A percentile compares a stretch with the other conserved stretches of the same genome.
Evolutionary conservation across 1,139 yeast genomes (phyloP).

Genomic region (Blastobotrys petasosporus): DNA sequence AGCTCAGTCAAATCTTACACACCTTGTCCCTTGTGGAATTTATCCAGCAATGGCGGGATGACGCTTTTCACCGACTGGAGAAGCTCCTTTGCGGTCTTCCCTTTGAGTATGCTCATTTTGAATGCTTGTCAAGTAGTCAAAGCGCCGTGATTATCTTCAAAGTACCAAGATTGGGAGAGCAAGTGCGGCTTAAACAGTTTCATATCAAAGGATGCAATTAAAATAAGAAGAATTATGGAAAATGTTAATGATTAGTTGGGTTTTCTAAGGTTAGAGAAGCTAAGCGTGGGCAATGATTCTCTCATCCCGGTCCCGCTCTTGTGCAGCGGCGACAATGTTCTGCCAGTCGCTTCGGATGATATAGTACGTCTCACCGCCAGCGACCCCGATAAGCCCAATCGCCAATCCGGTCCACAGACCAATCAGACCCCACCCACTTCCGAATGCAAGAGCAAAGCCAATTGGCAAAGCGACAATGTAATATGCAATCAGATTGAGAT

Average conservation of each 20-base stretch:
- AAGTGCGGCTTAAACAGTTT: neutral
- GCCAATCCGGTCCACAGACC: slow-evolving; percentile 94
- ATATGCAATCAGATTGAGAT: slow-evolving; percentile 68
- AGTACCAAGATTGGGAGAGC: no score
- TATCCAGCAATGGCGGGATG: slow-evolving; percentile 70
- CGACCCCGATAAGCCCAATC: slow-evolving; percentile 65
- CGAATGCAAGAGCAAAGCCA: slow-evolving; percentile 58
- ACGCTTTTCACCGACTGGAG: slow-evolving; percentile 40
- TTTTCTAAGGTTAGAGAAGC: no score
- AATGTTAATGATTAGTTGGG: no score
- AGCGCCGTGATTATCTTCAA: no score
- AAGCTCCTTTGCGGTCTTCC: slow-evolving; percentile 14
- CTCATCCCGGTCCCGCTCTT: slow-evolving; percentile 24
- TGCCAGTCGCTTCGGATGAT: slow-evolving; percentile 54
- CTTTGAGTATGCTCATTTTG: neutral
- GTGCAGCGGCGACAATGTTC: slow-evolving; percentile 42
- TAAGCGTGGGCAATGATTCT: slow-evolving; percentile 13
- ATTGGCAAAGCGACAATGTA: slow-evolving; percentile 67
- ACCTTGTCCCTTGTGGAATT: slow-evolving; percentile 82
- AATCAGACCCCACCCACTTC: slow-evolving; percentile 44
- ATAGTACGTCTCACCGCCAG: slow-evolving; percentile 50
- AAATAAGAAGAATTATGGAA: neutral
- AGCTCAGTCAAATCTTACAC: slow-evolving; percentile 17
- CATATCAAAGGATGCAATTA: neutral
- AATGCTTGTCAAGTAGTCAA: no score